These are phyloP conservation scores for Nematocida homosporus DNA, from an alignment of 371 early-diverging fungal species.

Conservation along the genomic window DNA sequence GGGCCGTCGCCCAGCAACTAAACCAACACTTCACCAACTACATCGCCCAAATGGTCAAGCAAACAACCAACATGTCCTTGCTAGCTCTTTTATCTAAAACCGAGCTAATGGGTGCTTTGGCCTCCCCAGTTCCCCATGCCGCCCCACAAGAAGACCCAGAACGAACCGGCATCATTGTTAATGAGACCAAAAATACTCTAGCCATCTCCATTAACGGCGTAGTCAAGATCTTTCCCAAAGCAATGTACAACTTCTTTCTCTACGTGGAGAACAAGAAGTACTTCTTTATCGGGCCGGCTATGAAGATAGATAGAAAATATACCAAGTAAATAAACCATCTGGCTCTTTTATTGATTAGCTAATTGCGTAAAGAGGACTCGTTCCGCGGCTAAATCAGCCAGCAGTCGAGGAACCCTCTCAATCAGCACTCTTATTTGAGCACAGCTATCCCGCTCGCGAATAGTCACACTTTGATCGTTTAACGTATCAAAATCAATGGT, in stretches of 20 bases:
- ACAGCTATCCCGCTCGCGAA: conserved; percentile 91
- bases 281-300: conserved; percentile 36
- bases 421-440: conserved; percentile 76
- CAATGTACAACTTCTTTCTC: conserved; percentile 47
- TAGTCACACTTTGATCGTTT: conserved; percentile 82
- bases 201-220: conserved; percentile 10
- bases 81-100: conserved; percentile 10
- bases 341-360: background rate
- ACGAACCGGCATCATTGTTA: conserved; percentile 17
- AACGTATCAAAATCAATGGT: conserved; percentile 96
- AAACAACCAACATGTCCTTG: background rate
- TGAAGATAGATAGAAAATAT: conserved; percentile 41
- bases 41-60: background rate
- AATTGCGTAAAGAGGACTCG: conserved; percentile 4
- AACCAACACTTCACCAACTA: conserved; percentile 10
- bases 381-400: conserved; percentile 17
- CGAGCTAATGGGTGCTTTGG: conserved; percentile 34
- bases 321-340: background rate
- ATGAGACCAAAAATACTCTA: conserved; percentile 48
- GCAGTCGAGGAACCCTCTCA: conserved; percentile 10
- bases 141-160: background rate
- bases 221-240: conserved; percentile 50
- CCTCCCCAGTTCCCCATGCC: conserved; percentile 27
- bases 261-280: conserved; percentile 11
- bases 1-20: background rate